Conservation (phyloP, 225 moss, liverwort and hornwort genomes). For the Bryum argenteum region DNA sequence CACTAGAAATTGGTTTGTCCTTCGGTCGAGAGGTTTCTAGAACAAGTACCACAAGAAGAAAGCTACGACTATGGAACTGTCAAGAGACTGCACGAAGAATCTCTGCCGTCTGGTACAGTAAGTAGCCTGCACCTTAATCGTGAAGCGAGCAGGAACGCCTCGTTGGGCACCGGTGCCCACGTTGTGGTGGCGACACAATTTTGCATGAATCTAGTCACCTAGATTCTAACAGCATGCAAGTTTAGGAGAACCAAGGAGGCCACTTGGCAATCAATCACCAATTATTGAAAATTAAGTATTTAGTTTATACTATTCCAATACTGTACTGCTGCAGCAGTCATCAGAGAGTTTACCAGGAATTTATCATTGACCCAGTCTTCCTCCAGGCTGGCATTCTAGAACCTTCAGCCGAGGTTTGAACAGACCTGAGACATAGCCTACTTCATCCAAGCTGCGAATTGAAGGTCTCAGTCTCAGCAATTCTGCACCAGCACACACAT, state of each 20-base stretch:
- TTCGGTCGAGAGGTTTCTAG: neutral
- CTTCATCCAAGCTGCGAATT: no score
- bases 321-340: neutral
- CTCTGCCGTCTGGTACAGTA: neutral
- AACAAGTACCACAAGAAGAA: neutral
- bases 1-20: neutral
- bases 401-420: neutral
- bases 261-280: neutral
- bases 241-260: neutral
- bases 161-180: slow-evolving; percentile 8
- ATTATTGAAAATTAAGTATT: neutral
- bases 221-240: neutral
- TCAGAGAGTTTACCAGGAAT: neutral
- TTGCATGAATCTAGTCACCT: neutral
- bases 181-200: neutral
- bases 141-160: neutral
- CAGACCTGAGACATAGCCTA: no score
- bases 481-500: no score
- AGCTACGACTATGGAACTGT: neutral
- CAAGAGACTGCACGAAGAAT: slow-evolving; percentile 1
- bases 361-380: slow-evolving; percentile 7
- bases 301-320: neutral
- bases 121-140: slow-evolving; percentile 3
- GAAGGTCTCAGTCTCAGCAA: no score
- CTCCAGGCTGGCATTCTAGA: neutral